A percentile compares a stretch with the other conserved stretches of the same genome.
phyloP scores from a whole-genome alignment of 176 grass and related monocot genomes.

The Elaeis guineensis region DNA sequence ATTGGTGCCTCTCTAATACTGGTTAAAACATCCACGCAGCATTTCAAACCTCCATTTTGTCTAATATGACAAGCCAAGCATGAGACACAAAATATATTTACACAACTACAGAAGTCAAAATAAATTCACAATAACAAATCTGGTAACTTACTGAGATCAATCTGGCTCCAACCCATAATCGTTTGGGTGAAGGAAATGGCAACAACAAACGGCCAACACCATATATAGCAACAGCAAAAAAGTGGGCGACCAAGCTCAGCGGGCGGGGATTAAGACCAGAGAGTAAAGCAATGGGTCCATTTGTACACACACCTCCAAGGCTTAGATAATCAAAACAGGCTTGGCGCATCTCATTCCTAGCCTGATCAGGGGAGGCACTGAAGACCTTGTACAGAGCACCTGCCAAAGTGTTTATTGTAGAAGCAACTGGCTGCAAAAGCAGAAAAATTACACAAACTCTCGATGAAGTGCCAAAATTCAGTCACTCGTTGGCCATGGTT shows the following conservation, averaged over 20 bases:
- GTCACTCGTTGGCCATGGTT: too few relatives aligned
- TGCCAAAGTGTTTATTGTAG: conserved; percentile 95
- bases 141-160: conserved; percentile 70
- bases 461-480: too few relatives aligned
- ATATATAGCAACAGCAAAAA: conserved; percentile 94
- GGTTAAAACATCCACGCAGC: too few relatives aligned
- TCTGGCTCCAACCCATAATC: conserved; percentile 70
- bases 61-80: not conserved
- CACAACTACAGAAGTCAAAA: not conserved
- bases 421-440: conserved; percentile 75
- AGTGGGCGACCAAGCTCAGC: conserved; percentile 86
- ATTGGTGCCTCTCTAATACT: too few relatives aligned
- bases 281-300: conserved; percentile 73
- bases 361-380: conserved; percentile 74
- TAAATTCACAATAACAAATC: not conserved
- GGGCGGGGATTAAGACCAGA: conserved; percentile 93
- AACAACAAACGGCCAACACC: conserved; percentile 82
- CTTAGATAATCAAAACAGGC: conserved; percentile 97
- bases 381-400: conserved; percentile 97
- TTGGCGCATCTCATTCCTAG: conserved; percentile 87
- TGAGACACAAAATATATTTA: not conserved
- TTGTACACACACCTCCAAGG: conserved; percentile 80
- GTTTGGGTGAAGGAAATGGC: conserved; percentile 66
- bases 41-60: too few relatives aligned
- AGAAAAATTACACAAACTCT: not conserved